Base-by-base conservation (phyloP, 495 filamentous ascomycete species). In the Penicillium ochrochloron region DNA sequence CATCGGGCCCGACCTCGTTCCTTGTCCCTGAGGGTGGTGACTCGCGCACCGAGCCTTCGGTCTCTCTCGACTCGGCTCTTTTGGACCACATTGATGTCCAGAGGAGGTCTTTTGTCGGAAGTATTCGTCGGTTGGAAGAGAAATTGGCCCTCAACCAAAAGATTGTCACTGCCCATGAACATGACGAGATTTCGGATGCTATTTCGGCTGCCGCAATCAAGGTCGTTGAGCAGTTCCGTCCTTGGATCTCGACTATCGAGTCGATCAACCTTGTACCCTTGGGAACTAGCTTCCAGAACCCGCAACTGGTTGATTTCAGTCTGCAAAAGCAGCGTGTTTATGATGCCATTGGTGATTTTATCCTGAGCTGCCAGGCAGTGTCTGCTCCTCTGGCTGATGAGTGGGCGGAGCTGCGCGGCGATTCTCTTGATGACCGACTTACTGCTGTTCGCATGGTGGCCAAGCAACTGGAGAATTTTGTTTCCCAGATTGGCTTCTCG, bases 311-410 rank as follows among this genome's bases (percentile, higher is more conserved):
- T 34, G 95, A 98, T 68, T 97, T 97, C 72, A 88, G 87, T 67
- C 83, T 87, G 33, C 92, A 95, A 68, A 98, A 97, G 78, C 95
- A 99, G 72, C 87, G 88, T 62, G 78, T 96, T 35, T 97, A 97
- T 73, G 95, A 98, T 77, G 89, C 91, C 23, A 90, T 96, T 63
- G 92, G 92, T 48, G 95, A 99, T 71, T 84, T 99, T 50, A 77
- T 97, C 14, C 72, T 97, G 21, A 87, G 89, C 60, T 96, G 93
- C 73, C 94, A 98, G 74, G 87, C 88, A 9, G 88, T 97, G 12
- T 90, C 94, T 12, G 91, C 92, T 15, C 94, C 96, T 37, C 80
- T 99, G 33, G 91, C 89, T 12, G 95, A 99, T 73, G 95, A 99
- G 75, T 99, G 95, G 95, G 86, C 93, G 23, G 93, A 96, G 68